A percentile compares a stretch with the other conserved stretches of the same genome.
phyloP scores from a whole-genome alignment of 305 asterid genomes.

The Caryopteris hybrid region DNA sequence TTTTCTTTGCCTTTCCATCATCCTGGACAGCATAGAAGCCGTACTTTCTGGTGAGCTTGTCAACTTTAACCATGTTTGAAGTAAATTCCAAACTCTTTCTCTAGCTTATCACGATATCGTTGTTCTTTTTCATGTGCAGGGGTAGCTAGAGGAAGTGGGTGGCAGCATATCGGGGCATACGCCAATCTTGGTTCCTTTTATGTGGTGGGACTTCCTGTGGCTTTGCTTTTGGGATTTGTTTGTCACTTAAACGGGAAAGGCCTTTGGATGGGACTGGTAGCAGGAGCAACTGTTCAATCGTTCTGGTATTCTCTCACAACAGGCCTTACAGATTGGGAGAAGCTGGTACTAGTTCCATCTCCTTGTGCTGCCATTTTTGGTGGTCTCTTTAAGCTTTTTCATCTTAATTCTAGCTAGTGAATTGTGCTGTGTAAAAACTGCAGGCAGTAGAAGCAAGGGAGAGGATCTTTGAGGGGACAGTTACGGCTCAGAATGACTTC shows the following conservation, averaged over 20 bases:
- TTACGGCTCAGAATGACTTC: constrained; percentile 8
- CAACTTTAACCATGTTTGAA: too few relatives aligned
- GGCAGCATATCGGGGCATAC: not conserved
- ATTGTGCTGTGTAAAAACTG: not conserved
- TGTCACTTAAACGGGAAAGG: not conserved
- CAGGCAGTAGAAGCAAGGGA: constrained; percentile 22
- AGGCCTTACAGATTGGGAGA: not conserved
- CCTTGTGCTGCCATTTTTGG: not conserved
- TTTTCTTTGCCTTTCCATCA: not conserved
- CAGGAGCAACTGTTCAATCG: not conserved
- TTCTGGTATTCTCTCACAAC: not conserved
- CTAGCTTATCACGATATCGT: too few relatives aligned
- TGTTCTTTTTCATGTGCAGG: too few relatives aligned
- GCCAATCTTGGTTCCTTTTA: not conserved
- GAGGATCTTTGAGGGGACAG: constrained; percentile 15
- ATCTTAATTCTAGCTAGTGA: too few relatives aligned
- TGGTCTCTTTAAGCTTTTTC: too few relatives aligned
- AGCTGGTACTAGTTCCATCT: not conserved
- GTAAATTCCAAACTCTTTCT: too few relatives aligned
- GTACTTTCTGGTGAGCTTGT: not conserved
- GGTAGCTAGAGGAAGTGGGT: not conserved
- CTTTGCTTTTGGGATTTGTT: not conserved
- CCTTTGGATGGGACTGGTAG: not conserved
- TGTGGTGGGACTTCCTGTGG: not conserved
- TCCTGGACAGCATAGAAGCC: not conserved